These are phyloP conservation scores for Grosmannia serpens DNA, from an alignment of 2,329 filamentous ascomycete species.

Conservation along the genomic window DNA sequence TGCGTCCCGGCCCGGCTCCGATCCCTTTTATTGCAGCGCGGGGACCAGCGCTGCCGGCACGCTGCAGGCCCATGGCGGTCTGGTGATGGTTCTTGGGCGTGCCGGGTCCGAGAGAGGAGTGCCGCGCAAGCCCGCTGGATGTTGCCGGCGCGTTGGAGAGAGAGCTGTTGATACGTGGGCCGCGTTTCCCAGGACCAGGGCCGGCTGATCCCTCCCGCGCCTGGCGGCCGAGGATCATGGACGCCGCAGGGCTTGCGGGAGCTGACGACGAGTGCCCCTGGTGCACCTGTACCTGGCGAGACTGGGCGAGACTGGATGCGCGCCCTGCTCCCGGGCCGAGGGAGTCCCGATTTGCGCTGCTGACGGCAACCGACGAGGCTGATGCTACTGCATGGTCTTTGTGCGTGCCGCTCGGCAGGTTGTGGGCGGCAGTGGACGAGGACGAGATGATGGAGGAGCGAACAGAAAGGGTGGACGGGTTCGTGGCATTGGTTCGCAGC, in stretches of 20 bases:
- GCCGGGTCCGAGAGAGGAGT: conserved; percentile 51
- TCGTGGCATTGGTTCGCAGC: conserved; percentile 45
- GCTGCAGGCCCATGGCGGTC: conserved; percentile 17
- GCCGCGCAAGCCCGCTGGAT: conserved; percentile 48
- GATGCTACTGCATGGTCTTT: conserved; percentile 11
- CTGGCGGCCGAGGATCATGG: conserved; percentile 46
- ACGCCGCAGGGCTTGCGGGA: conserved; percentile 48
- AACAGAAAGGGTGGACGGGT: conserved; percentile 29
- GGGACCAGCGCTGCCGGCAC: conserved; percentile 48
- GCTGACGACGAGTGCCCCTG: conserved; percentile 41
- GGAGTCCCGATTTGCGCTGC: background rate
- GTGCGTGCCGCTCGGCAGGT: conserved; percentile 18
- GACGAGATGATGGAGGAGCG: conserved; percentile 18
- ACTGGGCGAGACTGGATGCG: conserved; percentile 28
- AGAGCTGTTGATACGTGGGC: conserved; percentile 34
- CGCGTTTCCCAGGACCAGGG: conserved; percentile 41
- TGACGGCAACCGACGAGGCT: conserved; percentile 11
- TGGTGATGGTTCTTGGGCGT: conserved; percentile 39
- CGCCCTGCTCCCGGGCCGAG: conserved; percentile 18
- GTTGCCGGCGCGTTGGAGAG: conserved; percentile 35
- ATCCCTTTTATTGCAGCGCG: conserved; percentile 32
- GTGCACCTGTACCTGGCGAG: conserved; percentile 38
- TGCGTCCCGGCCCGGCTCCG: conserved; percentile 29
- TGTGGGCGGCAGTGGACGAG: conserved; percentile 22
- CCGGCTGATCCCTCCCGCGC: conserved; percentile 47